Evolutionary conservation across 1,284 basidiomycete genomes (phyloP), one percentile per base, ranked within the genome.

Genomic region (Ceratobasidium sp.): DNA sequence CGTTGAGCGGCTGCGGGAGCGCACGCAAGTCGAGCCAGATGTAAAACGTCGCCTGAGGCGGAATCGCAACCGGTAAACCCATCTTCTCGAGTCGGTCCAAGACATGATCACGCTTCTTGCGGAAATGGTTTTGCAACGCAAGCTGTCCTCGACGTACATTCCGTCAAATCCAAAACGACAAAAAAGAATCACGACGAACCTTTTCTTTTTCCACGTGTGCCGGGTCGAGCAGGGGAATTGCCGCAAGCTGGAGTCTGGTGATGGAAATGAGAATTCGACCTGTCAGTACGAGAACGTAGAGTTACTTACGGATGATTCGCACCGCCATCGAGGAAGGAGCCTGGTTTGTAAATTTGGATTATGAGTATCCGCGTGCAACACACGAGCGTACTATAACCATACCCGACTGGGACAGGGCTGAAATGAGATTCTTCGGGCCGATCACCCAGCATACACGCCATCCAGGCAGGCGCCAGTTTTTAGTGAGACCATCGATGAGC

Each of bases 401-500:
- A 87, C 92, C 94, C 35, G 93, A 93, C 82, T 97, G 96, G 23
- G 93, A 94, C 62, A 97, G 89, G 0, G 95, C 96, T 8, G 92
- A 92, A 81, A 97, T 88, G 65, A 97, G 85, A 82, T 94, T 93
- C 85, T 93, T 95, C n/a, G 96, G 96, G 0, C 95, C 97, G n/a
- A 98, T 85, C 20, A 98, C 96, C 96, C 96, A 98, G 86, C 96
- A 97, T 48, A 96, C 88, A 81, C 96, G 90, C 95, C 95, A 97
- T 30, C 96, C 96, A 12, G 96, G 95, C 65, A 96, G 91, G 82
- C 94, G 92, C 93, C 93, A 95, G 84, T 94, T 94, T 93, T 98
- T 97, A 16, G 96, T 98, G 69, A 98, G 88, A 33, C 96, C 96
- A 82, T 97, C 95, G 80, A 98, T 93, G 80, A 98, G 90, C 60